Evolutionary conservation across 2,329 filamentous ascomycete species (phyloP).

Genomic region (Colletotrichum sp.): DNA sequence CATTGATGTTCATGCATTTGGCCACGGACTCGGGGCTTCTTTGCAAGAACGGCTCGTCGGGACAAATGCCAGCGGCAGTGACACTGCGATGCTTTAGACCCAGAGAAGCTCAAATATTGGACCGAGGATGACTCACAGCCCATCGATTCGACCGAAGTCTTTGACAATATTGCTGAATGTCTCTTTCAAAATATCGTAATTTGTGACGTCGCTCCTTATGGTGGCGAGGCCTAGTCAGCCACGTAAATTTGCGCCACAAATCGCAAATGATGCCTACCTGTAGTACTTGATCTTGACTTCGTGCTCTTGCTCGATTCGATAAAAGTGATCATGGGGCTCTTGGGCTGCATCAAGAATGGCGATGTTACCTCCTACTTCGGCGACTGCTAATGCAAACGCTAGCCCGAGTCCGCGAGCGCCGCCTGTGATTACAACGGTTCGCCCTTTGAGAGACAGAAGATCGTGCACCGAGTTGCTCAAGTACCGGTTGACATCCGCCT

Average conservation of each 20-base stretch:
- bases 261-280: not conserved
- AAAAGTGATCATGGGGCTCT: constrained; percentile 21
- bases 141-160: constrained; percentile 27
- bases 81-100: constrained; percentile 19
- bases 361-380: not conserved
- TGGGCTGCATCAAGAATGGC: constrained; percentile 21
- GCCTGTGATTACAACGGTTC: not conserved
- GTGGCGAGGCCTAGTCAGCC: not conserved
- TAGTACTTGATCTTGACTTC: constrained; percentile 19
- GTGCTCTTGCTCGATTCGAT: constrained; percentile 17
- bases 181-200: constrained; percentile 19
- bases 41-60: constrained; percentile 32
- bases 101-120: not conserved
- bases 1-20: constrained; percentile 31
- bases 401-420: not conserved
- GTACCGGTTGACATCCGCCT: not conserved
- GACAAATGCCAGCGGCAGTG: constrained; percentile 31
- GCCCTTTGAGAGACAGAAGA: not conserved
- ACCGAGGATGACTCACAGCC: constrained; percentile 7
- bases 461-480: not conserved
- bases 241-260: no score
- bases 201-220: constrained; percentile 22
- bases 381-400: not conserved
- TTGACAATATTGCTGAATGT: constrained; percentile 25
- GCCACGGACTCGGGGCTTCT: constrained; percentile 27